Evolutionary conservation across 345 rosid genomes (phyloP), one percentile per base, ranked within the genome.

Genomic region (Lumnitzera littorea): DNA sequence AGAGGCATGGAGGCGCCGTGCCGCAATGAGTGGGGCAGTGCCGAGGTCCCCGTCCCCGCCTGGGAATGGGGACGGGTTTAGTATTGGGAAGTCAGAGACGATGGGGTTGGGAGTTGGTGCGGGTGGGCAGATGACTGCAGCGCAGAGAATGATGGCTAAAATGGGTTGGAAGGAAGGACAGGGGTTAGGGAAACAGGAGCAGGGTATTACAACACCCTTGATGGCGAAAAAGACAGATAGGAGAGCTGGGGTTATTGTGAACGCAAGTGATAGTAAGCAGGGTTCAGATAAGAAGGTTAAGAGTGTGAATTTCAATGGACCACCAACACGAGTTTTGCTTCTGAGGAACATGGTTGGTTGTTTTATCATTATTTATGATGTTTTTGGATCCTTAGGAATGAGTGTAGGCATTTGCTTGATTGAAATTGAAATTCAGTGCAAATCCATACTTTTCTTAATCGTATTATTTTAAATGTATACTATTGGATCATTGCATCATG

Each of bases 131-230:
- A 94, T 94, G 99, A 94, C 99, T n/a, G 97, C 99, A 0, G 97
- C 99, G 0, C 97, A 94, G 79, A 84, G 91, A 79, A 94, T 94
- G 99, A 94, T 94, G 99, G 99, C 95, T 0, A 94, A 90, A 75
- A 94, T 94, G 99, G 99, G 99, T 0, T 94, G 99, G 99, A 94
- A 91, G 74, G 86, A 91, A 17, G 99, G 99, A 48, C 99, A 94
- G 72, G 99, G 99, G 51, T 89, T 94, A 23, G 99, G 99, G 61
- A 94, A 82, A 59, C 80, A 68, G 68, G 97, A 94, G 78, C 99
- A 95, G 76, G 97, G 99, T 57, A 95, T 95, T 51, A 91, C 96
- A 0, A 90, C 97, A 0, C 99, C 99, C 0, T 84, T 95, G 79
- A 82, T 95, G 97, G 99, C 99, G 1, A 88, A 80, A 82, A 95